These are phyloP conservation scores for Zygosaccharomyces siamensis DNA, from an alignment of 805 yeast species.

Conservation along the genomic window DNA sequence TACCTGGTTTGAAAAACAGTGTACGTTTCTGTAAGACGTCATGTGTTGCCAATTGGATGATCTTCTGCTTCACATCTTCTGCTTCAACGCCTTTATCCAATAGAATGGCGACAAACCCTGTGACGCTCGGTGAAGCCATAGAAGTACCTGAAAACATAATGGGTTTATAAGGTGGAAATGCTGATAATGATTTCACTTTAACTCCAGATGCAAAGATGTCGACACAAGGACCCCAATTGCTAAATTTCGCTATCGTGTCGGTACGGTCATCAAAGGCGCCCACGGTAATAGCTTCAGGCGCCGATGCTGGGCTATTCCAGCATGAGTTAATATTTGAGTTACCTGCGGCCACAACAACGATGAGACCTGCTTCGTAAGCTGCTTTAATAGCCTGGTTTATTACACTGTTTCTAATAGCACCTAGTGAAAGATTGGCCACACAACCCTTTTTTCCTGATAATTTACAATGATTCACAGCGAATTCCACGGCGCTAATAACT, in stretches of 20 bases:
- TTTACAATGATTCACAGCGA: conserved; percentile 55
- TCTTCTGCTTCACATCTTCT: conserved; percentile 37
- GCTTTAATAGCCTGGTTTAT: conserved; percentile 73
- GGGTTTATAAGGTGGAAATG: conserved; percentile 19
- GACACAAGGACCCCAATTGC: conserved; percentile 94
- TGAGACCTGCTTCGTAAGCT: conserved; percentile 66
- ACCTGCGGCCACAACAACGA: conserved; percentile 83
- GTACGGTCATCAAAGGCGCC: conserved; percentile 81
- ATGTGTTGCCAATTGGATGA: conserved; percentile 45
- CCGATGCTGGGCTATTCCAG: conserved; percentile 79
- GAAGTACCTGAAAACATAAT: conserved; percentile 64
- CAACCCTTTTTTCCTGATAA: conserved; percentile 38
- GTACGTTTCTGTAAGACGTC: conserved; percentile 46
- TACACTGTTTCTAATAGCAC: conserved; percentile 62
- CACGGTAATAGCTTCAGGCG: conserved; percentile 65
- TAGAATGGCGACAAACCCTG: conserved; percentile 57
- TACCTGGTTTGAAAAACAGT: conserved; percentile 43
- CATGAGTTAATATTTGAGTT: conserved; percentile 78
- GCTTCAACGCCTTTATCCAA: conserved; percentile 48
- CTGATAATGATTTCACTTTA: conserved; percentile 52
- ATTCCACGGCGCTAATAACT: conserved; percentile 63
- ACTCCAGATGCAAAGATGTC: conserved; percentile 83
- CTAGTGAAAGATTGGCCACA: conserved; percentile 77
- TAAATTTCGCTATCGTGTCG: conserved; percentile 67
- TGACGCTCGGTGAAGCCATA: conserved; percentile 73